Evolutionary conservation across 768 basidiomycete genomes (phyloP), one percentile per base, ranked within the genome.

Genomic region (Agrocybe pediades): DNA sequence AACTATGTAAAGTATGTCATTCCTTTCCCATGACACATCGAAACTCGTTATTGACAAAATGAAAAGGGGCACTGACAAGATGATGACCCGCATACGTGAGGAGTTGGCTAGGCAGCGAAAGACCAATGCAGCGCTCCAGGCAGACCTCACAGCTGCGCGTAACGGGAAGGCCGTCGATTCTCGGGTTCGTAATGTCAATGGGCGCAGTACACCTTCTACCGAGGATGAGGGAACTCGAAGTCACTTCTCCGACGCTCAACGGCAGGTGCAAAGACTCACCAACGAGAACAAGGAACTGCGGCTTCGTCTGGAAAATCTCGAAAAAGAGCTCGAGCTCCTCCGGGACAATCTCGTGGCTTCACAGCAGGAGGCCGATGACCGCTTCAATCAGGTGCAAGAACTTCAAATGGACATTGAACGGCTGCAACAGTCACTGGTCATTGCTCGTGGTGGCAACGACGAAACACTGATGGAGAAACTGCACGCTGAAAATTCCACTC

Each of bases 1-100:
- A 90, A 94, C 67, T 98, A 97, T 72, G 95, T 98, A 62, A 98
- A 98, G 92, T 92, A 69, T 75, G 87, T 73, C 58, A 16, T 61
- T 47, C 52, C 48, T 40, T 55, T 63, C 56, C 47, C 52, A 51
- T 46, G 45, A 48, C 51, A 53, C 58, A 9, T 46, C 29, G 6
- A 21, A 7, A 21, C 33, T n/a, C 6, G 47, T 63, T 58, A 25
- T 29, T 52, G 62, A 29, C 29, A 23, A 24, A 59, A 27, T 56
- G 20, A 54, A 20, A 65, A 94, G 92, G 81, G 93, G 93, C 41
- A 98, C 95, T 1, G 97, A 98, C 71, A 97, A 95, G 74, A 94
- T 98, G 86, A 90, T 98, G 78, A 86, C 94, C 60, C 85, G 89
- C 61, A 92, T 98, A 88, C 92, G 94, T 70, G 96, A 95, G 52